Conservation (phyloP, 495 filamentous ascomycete genomes). For the Paragyromitra xinjiangensis region DNA sequence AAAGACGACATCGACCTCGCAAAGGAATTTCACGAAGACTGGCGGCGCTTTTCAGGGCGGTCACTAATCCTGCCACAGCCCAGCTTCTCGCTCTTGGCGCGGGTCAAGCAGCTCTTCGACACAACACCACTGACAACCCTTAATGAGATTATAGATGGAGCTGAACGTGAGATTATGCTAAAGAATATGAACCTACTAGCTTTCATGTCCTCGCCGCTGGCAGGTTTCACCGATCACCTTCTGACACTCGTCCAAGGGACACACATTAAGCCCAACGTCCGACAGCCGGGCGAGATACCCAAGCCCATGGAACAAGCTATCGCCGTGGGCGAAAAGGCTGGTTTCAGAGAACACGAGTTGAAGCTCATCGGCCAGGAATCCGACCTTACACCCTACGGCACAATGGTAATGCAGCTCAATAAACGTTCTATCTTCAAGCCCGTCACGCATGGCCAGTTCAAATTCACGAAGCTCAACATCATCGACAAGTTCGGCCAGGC, state of each 20-base stretch:
- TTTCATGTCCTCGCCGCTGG: constrained; percentile 60
- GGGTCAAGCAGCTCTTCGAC: constrained; percentile 59
- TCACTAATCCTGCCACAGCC: constrained; percentile 63
- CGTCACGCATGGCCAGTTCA: constrained; percentile 63
- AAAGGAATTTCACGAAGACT: too few relatives aligned
- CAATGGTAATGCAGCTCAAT: constrained; percentile 8
- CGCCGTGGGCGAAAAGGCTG: not conserved
- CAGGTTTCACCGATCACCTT: constrained; percentile 61
- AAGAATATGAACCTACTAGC: too few relatives aligned
- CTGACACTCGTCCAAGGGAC: constrained; percentile 60
- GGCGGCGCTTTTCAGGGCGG: constrained; percentile 59
- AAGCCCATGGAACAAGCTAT: too few relatives aligned
- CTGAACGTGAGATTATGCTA: too few relatives aligned
- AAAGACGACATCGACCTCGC: constrained; percentile 5
- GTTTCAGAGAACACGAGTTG: constrained; percentile 29
- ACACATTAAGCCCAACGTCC: constrained; percentile 61
- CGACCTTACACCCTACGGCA: constrained; percentile 58
- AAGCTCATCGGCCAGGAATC: constrained; percentile 50
- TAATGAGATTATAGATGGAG: constrained; percentile 20
- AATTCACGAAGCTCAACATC: constrained; percentile 63
- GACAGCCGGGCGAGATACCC: constrained; percentile 32
- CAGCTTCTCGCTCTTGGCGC: constrained; percentile 58
- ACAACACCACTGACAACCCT: constrained; percentile 53
- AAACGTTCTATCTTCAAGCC: constrained; percentile 61
- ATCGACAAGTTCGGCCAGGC: constrained; percentile 65